phyloP scores from a whole-genome alignment of 345 rosid genomes.

The Microthlaspi erraticum region DNA sequence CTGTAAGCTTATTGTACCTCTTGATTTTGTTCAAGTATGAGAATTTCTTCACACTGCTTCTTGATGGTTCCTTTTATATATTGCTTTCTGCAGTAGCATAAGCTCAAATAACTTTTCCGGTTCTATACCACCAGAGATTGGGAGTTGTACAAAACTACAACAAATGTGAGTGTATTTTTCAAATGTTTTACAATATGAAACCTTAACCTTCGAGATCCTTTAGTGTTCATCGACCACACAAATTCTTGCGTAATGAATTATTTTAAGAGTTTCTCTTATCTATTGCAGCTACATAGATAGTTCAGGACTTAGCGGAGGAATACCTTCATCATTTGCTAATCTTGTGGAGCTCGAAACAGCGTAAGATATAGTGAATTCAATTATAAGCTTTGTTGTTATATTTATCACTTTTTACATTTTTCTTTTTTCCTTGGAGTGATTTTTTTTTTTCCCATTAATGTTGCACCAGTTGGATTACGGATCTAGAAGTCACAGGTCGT shows the following conservation, averaged over 20 bases:
- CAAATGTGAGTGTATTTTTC: conserved; percentile 59
- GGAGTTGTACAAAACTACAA: conserved; percentile 54
- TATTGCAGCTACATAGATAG: conserved; percentile 59
- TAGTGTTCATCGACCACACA: background rate
- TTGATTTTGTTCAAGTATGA: conserved; percentile 8
- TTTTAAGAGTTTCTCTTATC: background rate
- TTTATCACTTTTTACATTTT: conserved; percentile 19
- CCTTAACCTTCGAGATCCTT: background rate
- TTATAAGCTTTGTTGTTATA: conserved; percentile 3
- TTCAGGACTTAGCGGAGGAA: conserved; percentile 62
- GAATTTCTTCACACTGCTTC: background rate
- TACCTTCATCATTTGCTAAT: conserved; percentile 59
- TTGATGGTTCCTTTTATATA: conserved; percentile 26
- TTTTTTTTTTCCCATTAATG: background rate
- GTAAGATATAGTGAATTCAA: conserved; percentile 32
- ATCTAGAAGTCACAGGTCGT: conserved; percentile 54
- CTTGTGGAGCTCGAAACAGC: conserved; percentile 36
- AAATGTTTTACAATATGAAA: background rate
- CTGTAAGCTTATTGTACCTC: conserved; percentile 53
- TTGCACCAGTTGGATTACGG: conserved; percentile 53
- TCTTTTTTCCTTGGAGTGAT: background rate
- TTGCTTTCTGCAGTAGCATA: conserved; percentile 46
- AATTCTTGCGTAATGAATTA: background rate
- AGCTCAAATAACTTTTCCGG: conserved; percentile 72
- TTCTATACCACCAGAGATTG: conserved; percentile 66